Evolutionary conservation across 345 rosid genomes (phyloP).

Genomic region (Aegle marmelos): DNA sequence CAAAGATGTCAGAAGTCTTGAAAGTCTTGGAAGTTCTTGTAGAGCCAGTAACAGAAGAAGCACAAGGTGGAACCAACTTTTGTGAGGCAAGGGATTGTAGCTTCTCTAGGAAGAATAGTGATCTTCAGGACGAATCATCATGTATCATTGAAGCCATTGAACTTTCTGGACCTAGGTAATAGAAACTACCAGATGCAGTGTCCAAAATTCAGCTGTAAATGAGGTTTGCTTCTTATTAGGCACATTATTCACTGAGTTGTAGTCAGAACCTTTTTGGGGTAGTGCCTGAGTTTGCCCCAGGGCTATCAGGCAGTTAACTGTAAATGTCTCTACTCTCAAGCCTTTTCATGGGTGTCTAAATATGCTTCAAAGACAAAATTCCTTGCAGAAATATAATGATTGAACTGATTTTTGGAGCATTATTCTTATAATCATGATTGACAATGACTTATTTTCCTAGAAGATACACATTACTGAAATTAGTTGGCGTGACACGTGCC

Average conservation of each 20-base stretch:
- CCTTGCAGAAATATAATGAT: neutral
- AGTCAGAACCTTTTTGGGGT: neutral
- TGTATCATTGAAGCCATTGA: constrained; percentile 93
- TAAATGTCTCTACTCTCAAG: neutral
- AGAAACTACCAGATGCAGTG: neutral
- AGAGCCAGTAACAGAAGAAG: constrained; percentile 53
- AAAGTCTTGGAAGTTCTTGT: constrained; percentile 68
- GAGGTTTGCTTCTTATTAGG: constrained; percentile 5
- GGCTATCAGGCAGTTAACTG: neutral
- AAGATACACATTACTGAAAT: neutral
- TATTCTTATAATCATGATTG: neutral
- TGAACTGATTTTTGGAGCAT: neutral
- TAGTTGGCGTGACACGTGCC: neutral
- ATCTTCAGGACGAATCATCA: constrained; percentile 65
- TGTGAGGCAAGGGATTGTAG: constrained; percentile 47
- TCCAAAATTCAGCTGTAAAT: constrained; percentile 23
- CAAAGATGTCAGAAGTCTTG: constrained; percentile 75
- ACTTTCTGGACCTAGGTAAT: constrained; percentile 91
- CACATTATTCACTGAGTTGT: neutral
- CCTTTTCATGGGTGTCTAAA: neutral
- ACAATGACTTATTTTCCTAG: too few species aligned
- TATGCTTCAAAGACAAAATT: neutral
- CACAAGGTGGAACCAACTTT: constrained; percentile 32
- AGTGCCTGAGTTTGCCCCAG: neutral
- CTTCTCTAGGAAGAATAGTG: constrained; percentile 56